Evolutionary conservation across 331 rosid genomes (phyloP), one percentile per base, ranked within the genome.

Genomic region (Quercus phellos): DNA sequence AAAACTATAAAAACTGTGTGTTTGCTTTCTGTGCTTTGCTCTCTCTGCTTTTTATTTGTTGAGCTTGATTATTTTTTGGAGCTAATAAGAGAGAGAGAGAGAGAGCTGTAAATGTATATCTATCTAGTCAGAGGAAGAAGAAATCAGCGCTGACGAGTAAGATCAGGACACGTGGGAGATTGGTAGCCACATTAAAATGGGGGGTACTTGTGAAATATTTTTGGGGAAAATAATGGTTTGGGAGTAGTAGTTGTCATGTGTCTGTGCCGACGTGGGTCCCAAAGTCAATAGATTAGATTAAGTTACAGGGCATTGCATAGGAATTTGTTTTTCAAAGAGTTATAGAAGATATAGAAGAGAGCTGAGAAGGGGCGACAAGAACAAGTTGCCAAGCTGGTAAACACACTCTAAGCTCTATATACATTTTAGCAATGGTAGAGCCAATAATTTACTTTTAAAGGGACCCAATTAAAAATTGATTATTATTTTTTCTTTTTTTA

Each of bases 201-300:
- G 24, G 74, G 80, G 24, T 26, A 58, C 74, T 72, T 71, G 24
- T 56, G 77, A 69, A 77, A 22, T 38, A 83, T 77, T 68, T 84
- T 55, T 67, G 50, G 60, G 51, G 14, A 70, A 72, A 86, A 82
- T 80, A 74, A 6, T 67, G 78, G 61, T 74, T 35, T 35, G 53
- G 74, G 80, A 68, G 75, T 55, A 51, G 88, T 72, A 74, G 88
- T 84, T 85, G 90, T 85, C 89, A 81, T 67, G 50, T 75, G 88
- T 83, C 90, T 91, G 89, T 88, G 91, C 91, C 91, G 88, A 87
- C 89, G 88, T 70, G 85, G 87, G 90, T 11, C 86, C 89, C 69
- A 59, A 5, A 13, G 3, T 17, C 2, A 6, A 3, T n/a, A 29
- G 66, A 72, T 17, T 30, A 10, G 43, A 4, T 70, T 13, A 21